phyloP scores from a whole-genome alignment of 192 early-diverging fungal species.

The Diversispora eburnea region DNA sequence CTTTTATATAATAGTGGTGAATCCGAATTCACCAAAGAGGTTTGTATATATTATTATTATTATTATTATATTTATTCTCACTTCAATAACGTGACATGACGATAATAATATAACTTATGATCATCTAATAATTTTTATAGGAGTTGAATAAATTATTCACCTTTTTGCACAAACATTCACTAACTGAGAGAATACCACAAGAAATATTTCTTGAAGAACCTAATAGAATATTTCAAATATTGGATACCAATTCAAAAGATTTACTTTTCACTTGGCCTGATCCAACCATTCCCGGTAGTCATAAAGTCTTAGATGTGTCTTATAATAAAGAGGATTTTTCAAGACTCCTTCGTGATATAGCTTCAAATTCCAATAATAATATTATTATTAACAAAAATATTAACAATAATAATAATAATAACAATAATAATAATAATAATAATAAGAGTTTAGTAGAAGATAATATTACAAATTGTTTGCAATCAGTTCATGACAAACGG shows the following conservation, averaged over 20 bases:
- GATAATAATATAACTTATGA: neutral
- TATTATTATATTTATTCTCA: neutral
- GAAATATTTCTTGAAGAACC: neutral
- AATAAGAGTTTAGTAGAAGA: neutral
- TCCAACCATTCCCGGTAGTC: slow-evolving; percentile 11
- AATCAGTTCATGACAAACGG: neutral
- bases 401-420: neutral
- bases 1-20: neutral
- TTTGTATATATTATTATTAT: neutral
- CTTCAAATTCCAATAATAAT: neutral
- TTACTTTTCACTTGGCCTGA: slow-evolving; percentile 44
- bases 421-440: neutral
- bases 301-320: neutral
- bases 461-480: slow-evolving; percentile 14
- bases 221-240: slow-evolving; percentile 44
- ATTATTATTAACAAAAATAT: neutral
- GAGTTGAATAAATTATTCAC: slow-evolving; percentile 5
- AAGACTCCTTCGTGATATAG: neutral
- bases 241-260: slow-evolving; percentile 34
- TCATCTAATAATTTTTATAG: neutral
- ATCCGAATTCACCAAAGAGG: slow-evolving; percentile 15
- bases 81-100: neutral
- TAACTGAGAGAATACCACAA: neutral
- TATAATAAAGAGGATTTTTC: slow-evolving; percentile 26
- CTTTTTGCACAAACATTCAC: neutral